Conservation (phyloP, 345 rosid genomes). For the Hibiscus trionum region DNA sequence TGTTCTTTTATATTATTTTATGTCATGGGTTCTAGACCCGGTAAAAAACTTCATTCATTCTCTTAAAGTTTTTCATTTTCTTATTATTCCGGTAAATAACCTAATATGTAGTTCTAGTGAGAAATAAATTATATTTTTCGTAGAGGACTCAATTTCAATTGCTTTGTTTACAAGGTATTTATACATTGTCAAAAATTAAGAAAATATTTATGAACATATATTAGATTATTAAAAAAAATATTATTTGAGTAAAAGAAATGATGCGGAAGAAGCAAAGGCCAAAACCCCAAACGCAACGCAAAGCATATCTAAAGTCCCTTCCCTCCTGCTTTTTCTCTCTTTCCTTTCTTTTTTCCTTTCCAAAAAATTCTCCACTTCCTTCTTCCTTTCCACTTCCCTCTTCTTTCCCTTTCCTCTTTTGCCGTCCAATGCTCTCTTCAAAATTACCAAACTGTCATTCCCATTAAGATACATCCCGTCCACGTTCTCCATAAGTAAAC, state of each 20-base stretch:
- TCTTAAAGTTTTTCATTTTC: too few relatives aligned
- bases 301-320: constrained; percentile 45
- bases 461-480: constrained; percentile 64
- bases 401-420: constrained; percentile 31
- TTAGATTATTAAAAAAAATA: too few relatives aligned
- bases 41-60: too few relatives aligned
- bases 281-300: constrained; percentile 41
- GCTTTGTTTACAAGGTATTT: too few relatives aligned
- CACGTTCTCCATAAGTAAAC: constrained; percentile 58
- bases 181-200: too few relatives aligned
- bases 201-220: too few relatives aligned
- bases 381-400: constrained; percentile 27
- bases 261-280: constrained; percentile 25
- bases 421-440: constrained; percentile 37
- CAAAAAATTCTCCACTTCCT: constrained; percentile 31
- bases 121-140: too few relatives aligned
- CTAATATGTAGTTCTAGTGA: too few relatives aligned
- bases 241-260: constrained; percentile 6
- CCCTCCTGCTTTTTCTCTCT: constrained; percentile 38
- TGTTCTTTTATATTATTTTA: too few relatives aligned
- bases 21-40: too few relatives aligned
- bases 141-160: too few relatives aligned
- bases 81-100: too few relatives aligned
- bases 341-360: constrained; percentile 43
- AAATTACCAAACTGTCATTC: constrained; percentile 49